Percentiles rank a stretch among this genome's conserved stretches.
Conservation (phyloP, 345 rosid species). For the Euclidium syriacum region DNA sequence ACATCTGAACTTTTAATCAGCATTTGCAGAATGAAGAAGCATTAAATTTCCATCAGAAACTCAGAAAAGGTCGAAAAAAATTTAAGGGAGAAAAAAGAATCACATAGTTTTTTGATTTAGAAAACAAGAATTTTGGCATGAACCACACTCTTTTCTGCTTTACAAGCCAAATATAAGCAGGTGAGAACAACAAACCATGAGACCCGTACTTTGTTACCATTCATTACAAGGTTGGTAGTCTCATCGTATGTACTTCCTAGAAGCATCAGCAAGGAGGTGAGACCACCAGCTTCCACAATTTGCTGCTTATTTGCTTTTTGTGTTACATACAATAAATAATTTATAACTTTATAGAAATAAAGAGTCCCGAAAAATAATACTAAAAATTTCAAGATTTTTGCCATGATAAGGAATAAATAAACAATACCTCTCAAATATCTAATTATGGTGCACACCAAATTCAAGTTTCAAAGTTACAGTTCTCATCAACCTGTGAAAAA, state of each 20-base stretch:
- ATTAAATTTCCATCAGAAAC: constrained; percentile 20
- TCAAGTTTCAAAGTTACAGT: constrained; percentile 93
- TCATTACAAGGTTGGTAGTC: constrained; percentile 98
- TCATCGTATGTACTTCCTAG: constrained; percentile 86
- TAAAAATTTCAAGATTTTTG: not conserved
- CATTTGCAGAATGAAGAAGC: constrained; percentile 41
- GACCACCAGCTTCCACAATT: constrained; percentile 99
- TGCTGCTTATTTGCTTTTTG: constrained; percentile 91
- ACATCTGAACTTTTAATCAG: constrained; percentile 71
- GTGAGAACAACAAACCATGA: constrained; percentile 70
- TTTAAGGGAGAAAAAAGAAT: constrained; percentile 19
- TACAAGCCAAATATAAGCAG: constrained; percentile 94
- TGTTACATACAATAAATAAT: constrained; percentile 1
- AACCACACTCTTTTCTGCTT: constrained; percentile 96
- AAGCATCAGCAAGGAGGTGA: constrained; percentile 70
- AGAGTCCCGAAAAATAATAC: not conserved
- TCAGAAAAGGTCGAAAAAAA: constrained; percentile 1
- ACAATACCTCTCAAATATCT: constrained; percentile 76
- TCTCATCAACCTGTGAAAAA: no score
- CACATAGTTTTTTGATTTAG: constrained; percentile 64
- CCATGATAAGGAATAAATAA: constrained; percentile 6
- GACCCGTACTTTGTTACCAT: constrained; percentile 58
- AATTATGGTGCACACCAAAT: constrained; percentile 86
- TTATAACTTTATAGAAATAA: not conserved
- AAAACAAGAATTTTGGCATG: constrained; percentile 77